Base-by-base conservation (phyloP, 257 asterid genomes). In the Fraxinus excelsior region DNA sequence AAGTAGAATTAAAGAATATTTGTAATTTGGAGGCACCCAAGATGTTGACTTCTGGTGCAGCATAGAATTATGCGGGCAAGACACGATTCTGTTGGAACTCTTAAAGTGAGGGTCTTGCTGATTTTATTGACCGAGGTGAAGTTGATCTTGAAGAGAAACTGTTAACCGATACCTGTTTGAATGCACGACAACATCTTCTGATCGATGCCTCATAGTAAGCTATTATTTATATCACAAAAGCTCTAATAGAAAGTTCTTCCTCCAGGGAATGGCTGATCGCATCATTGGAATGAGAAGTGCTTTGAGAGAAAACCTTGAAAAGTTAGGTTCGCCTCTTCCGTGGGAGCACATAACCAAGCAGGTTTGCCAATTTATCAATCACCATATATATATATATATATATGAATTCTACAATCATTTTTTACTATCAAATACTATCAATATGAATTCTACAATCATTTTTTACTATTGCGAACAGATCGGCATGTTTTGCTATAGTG, bases 331-430 rank as follows among this genome's bases (percentile, higher is more conserved):
- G 1, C 88, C 95, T 72, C 88, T 87, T 75, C 81, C 97, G 16
- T 96, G 99, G 99, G 97, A 91, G 86, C 99, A 96, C 85, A 80
- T 96, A 82, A 96, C 99, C 78, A 96, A 91, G 44, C 99, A 96
- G 99, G 99, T 94, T 80, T 16, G 79, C 25, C 60, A 40, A 66
- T 31, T 35, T 40, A 44, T 40, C 21, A 40, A 58, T 44, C 51
- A 35, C 21, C 42, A 1, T n/a, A n/a, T n/a, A n/a, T n/a, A n/a
- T n/a, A n/a, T n/a, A n/a, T n/a, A n/a, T n/a, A n/a, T n/a, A 18
- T 21, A 35, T 73, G 34, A 65, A 40, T 67, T 4, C 64, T 51
- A 5, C 67, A 58, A 75, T 19, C 14, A 73, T 19, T 7, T 32
- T 18, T 66, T 23, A 68, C 7, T 71, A 78, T 53, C n/a, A n/a